Evolutionary conservation across 352 stramenopile genomes (phyloP).

Genomic region (Phytophthora tentaculata): DNA sequence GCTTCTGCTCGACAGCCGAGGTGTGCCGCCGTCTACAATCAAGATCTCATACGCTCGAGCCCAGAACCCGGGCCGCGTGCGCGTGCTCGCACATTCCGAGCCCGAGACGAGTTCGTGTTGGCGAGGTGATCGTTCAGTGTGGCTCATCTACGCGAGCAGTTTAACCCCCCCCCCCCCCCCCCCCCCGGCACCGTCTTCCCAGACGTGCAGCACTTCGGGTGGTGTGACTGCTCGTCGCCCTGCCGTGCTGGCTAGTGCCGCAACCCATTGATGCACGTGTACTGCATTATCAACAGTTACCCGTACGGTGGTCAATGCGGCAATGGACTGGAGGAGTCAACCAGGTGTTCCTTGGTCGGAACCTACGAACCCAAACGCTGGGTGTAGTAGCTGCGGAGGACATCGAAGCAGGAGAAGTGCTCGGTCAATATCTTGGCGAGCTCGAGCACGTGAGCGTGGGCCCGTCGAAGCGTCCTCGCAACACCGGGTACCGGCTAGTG

Average conservation of each 20-base stretch:
- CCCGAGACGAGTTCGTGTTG: neutral
- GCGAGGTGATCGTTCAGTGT: neutral
- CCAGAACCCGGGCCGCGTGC: neutral
- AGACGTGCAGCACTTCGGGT: constrained; percentile 1
- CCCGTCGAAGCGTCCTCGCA: neutral
- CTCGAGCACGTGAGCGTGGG: constrained; percentile 2
- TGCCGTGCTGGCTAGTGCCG: neutral
- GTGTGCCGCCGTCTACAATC: neutral
- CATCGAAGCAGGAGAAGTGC: constrained; percentile 4
- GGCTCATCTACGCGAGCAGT: constrained; percentile 4
- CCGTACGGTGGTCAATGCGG: constrained; percentile 10
- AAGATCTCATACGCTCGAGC: neutral
- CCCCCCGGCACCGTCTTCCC: constrained; percentile 3
- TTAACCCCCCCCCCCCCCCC: neutral
- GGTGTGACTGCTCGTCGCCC: neutral
- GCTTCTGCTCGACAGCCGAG: neutral
- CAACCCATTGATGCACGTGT: constrained; percentile 5
- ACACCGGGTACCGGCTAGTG: neutral
- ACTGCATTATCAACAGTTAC: constrained; percentile 17
- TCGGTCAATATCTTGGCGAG: constrained; percentile 14
- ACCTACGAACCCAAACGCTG: neutral
- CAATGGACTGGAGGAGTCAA: constrained; percentile 8
- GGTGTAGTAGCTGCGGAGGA: constrained; percentile 1
- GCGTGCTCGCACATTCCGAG: neutral
- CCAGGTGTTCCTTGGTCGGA: constrained; percentile 2